A percentile compares a stretch with the other conserved stretches of the same genome.
phyloP scores from a whole-genome alignment of 176 grass and related monocot species.

The Chloris gayana region DNA sequence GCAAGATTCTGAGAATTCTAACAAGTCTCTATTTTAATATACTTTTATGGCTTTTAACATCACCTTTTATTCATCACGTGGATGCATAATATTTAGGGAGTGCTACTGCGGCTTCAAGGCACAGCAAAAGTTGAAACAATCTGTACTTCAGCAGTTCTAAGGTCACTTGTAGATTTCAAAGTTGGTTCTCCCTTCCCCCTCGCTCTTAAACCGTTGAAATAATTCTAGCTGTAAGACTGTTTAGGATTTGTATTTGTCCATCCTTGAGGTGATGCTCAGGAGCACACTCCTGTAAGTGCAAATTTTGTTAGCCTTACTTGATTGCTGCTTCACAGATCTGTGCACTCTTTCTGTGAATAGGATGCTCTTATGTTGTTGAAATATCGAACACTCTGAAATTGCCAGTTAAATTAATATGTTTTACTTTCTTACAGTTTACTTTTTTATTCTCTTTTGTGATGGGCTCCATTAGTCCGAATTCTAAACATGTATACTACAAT shows the following conservation, averaged over 20 bases:
- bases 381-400: background rate
- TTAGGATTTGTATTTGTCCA: background rate
- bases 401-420: background rate
- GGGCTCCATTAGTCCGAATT: background rate
- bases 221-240: background rate
- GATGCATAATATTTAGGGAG: background rate
- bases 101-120: background rate
- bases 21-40: conserved; percentile 35
- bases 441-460: background rate
- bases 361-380: background rate
- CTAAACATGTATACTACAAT: background rate
- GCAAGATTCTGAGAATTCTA: conserved; percentile 9
- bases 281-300: background rate
- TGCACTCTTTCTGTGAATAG: conserved; percentile 13
- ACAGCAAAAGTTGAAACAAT: background rate
- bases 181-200: background rate
- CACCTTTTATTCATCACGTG: background rate
- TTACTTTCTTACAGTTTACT: background rate
- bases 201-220: background rate
- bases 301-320: background rate
- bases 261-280: background rate
- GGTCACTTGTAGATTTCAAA: background rate
- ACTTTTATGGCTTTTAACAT: background rate
- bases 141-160: background rate
- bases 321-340: background rate